Evolutionary conservation across 148 eudicot species (phyloP).

Genomic region (Camellia japonica): DNA sequence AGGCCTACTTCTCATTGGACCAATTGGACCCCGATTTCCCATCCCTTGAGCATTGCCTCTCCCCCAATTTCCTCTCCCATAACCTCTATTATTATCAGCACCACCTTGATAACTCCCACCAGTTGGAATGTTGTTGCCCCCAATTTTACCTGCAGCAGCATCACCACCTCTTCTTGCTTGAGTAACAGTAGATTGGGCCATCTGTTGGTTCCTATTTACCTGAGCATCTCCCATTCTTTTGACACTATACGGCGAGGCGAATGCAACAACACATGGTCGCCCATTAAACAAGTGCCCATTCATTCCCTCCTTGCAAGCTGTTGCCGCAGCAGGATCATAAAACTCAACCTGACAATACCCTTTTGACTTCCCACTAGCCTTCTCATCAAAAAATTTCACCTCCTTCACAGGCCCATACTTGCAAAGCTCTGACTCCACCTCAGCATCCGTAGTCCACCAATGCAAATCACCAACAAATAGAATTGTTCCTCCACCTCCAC

Average conservation of each 20-base stretch:
- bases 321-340: slow-evolving; percentile 60
- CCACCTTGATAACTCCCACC: slow-evolving; percentile 54
- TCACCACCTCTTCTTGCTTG: slow-evolving; percentile 27
- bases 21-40: slow-evolving; percentile 58
- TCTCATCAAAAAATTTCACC: slow-evolving; percentile 83
- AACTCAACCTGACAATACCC: slow-evolving; percentile 55
- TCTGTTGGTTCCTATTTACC: slow-evolving; percentile 52
- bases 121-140: slow-evolving; percentile 38
- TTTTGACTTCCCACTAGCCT: slow-evolving; percentile 77
- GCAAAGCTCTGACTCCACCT: slow-evolving; percentile 63
- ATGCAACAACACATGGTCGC: slow-evolving; percentile 79
- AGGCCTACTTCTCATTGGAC: slow-evolving; percentile 60
- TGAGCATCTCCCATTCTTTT: slow-evolving; percentile 79
- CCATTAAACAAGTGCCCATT: slow-evolving; percentile 79
- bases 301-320: slow-evolving; percentile 85
- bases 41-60: slow-evolving; percentile 72
- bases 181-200: slow-evolving; percentile 15
- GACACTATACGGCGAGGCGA: slow-evolving; percentile 68
- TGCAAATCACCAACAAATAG: slow-evolving; percentile 91
- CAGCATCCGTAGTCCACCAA: slow-evolving; percentile 98
- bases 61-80: slow-evolving; percentile 74
- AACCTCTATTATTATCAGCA: slow-evolving; percentile 38
- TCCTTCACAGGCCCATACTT: slow-evolving; percentile 84
- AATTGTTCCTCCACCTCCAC: slow-evolving; percentile 47
- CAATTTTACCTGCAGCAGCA: slow-evolving; percentile 41